Percentiles rank a stretch among this genome's conserved stretches.
These are phyloP conservation scores for Tetrahymena borealis DNA, from an alignment of 73 alveolate genomes.

Conservation along the genomic window DNA sequence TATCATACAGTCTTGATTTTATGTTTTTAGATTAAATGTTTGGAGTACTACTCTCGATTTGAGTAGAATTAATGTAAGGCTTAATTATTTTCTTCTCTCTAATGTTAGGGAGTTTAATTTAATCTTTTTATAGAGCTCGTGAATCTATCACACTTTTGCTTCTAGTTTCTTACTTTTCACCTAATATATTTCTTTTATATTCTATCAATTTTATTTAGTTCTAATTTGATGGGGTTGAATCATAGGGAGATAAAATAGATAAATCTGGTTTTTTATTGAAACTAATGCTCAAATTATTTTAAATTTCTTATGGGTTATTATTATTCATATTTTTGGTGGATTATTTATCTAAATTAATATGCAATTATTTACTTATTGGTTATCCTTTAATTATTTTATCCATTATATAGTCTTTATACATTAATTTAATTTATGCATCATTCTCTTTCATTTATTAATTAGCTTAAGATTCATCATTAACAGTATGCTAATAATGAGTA, in stretches of 20 bases:
- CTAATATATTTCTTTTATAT: neutral
- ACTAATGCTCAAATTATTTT: too few species aligned
- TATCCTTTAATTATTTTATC: neutral
- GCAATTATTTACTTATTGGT: neutral
- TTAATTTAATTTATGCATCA: neutral
- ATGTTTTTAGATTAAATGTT: neutral
- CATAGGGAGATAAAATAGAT: too few species aligned
- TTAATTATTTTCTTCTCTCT: neutral
- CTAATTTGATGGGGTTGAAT: neutral
- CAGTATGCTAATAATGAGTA: neutral
- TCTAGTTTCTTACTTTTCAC: neutral
- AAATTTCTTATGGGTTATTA: neutral
- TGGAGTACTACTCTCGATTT: neutral
- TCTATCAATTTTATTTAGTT: neutral
- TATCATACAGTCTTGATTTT: neutral
- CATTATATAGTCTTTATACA: neutral
- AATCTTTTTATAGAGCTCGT: neutral
- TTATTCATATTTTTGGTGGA: neutral
- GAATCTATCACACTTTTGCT: neutral
- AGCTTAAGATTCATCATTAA: neutral
- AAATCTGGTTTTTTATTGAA: too few species aligned
- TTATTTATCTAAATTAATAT: neutral
- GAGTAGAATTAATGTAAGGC: neutral
- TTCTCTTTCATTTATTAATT: neutral
- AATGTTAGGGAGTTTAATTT: neutral